Evolutionary conservation across 306 rosid species (phyloP), one percentile per base, ranked within the genome.

Genomic region (Geum urbanum): DNA sequence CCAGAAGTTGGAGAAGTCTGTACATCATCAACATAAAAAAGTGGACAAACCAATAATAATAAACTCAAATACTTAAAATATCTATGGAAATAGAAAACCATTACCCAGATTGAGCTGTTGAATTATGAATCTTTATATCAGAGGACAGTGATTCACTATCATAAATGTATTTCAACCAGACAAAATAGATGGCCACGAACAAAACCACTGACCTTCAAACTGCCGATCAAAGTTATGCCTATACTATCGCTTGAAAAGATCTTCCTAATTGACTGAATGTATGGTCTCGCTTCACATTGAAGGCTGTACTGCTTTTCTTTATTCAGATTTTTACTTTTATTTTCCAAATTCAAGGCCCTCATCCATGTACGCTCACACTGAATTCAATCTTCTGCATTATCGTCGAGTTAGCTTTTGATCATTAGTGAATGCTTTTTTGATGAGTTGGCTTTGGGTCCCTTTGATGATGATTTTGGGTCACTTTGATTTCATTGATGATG

Each of bases 171-270:
- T 27, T 58, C 32, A 58, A 18, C 74, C 37, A 24, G 27, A 27
- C 32, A 76, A 72, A 49, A 72, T 64, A 49, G 50, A 77, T 51
- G 47, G 3, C 40, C 79, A 13, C 1, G 24, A 57, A 57, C 18
- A 27, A 22, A 55, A 27, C 67, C 22, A 77, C 79, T 19, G 69
- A 92, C 98, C 96, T 86, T 85, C 70, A 94, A 77, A 81, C 73
- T 73, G 65, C 98, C 97, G 59, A 90, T 80, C 85, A 94, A 80
- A 72, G 77, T 63, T 71, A 87, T 20, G 74, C 92, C 95, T 54
- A 88, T 64, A 60, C 88, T 89, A 74, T 83, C 74, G 74, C 96
- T 85, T 70, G 81, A 74, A 80, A 86, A 66, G 65, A 83, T 70
- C 82, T 84, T 86, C 77, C 86, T 85, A 27, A 76, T 52, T 32